Evolutionary conservation across 2,329 filamentous ascomycete genomes (phyloP), one percentile per base, ranked within the genome.

Genomic region (Epichloe sylvatica): DNA sequence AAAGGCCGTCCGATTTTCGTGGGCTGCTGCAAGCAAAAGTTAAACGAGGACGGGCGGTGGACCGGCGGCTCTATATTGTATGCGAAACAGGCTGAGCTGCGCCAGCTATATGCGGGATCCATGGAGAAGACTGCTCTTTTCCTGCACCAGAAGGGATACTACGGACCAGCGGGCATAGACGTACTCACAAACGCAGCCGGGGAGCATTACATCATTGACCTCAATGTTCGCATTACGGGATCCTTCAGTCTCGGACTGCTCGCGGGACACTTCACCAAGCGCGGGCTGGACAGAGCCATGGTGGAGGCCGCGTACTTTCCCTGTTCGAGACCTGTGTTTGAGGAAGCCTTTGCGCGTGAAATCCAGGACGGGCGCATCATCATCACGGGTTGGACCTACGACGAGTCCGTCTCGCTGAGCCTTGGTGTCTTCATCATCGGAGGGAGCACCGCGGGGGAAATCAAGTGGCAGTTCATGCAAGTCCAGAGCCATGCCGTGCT

Each of bases 171-270:
- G 21, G 50, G 50, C 7, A 45, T 49, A 17, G 50, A 52, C 39
- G 43, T 52, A 19, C 21, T 52, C 17, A 49, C 47, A 7, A 36
- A 19, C 35, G 17, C 21, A 19, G n/a, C 25, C 3, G 39, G 44
- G 15, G 39, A 49, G 42, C 47, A 49, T 38, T 40, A 46, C 38
- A 46, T 52, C 8, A 47, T 52, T 5, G 50, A 52, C 23, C 47
- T 52, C 15, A 52, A 52, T 35, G 30, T 39, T 9, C 50, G 50
- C 21, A 46, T 47, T 17, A 46, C 50, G 11, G 50, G 47, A 6
- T 39, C 46, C 8, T 46, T 38, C 21, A 23, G 11, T 33, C 37
- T 52, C 15, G 50, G 50, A 12, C 37, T 44, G n/a, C 13, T 52
- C 1, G 23, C 36, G 17, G 47, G 47, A 13, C 50, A 52, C 47